These are phyloP conservation scores for Penicillium olsonii DNA, from an alignment of 2,329 filamentous ascomycete species.

Conservation along the genomic window DNA sequence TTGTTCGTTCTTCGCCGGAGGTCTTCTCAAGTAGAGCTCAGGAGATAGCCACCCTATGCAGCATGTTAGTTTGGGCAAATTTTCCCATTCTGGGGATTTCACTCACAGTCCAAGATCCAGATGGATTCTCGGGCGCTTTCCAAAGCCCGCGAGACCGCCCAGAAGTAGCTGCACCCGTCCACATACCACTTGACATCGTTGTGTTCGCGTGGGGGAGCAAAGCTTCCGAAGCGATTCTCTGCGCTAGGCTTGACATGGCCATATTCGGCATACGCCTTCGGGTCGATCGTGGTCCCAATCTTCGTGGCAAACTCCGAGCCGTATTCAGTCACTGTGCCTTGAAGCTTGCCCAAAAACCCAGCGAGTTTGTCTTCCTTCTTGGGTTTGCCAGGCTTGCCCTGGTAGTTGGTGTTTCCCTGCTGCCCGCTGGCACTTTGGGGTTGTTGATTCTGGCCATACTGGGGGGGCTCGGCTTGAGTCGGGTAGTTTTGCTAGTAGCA, in stretches of 20 bases:
- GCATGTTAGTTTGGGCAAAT: slow-evolving; percentile 10
- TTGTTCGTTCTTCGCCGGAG: slow-evolving; percentile 76
- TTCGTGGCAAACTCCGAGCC: slow-evolving; percentile 55
- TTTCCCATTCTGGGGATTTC: neutral
- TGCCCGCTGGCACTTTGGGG: slow-evolving; percentile 24
- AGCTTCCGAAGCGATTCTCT: slow-evolving; percentile 60
- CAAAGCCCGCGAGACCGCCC: slow-evolving; percentile 76
- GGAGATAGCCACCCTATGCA: slow-evolving; percentile 74
- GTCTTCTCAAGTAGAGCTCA: slow-evolving; percentile 80
- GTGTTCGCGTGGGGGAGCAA: slow-evolving; percentile 71
- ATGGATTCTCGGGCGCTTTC: slow-evolving; percentile 76
- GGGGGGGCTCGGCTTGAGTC: slow-evolving; percentile 15
- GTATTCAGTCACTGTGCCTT: slow-evolving; percentile 53
- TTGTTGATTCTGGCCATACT: slow-evolving; percentile 28
- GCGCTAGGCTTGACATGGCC: slow-evolving; percentile 39
- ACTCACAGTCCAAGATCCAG: slow-evolving; percentile 76
- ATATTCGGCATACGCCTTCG: slow-evolving; percentile 51
- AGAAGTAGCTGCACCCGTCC: slow-evolving; percentile 81
- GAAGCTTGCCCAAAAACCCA: slow-evolving; percentile 58
- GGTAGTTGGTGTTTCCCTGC: slow-evolving; percentile 24
- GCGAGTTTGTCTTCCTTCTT: slow-evolving; percentile 41
- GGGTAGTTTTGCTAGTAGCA: slow-evolving; percentile 21
- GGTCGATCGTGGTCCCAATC: slow-evolving; percentile 48
- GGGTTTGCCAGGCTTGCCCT: slow-evolving; percentile 39
- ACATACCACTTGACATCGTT: slow-evolving; percentile 85